phyloP scores from a whole-genome alignment of 2,329 filamentous ascomycete genomes.

The Chrysoporthe puriensis region DNA sequence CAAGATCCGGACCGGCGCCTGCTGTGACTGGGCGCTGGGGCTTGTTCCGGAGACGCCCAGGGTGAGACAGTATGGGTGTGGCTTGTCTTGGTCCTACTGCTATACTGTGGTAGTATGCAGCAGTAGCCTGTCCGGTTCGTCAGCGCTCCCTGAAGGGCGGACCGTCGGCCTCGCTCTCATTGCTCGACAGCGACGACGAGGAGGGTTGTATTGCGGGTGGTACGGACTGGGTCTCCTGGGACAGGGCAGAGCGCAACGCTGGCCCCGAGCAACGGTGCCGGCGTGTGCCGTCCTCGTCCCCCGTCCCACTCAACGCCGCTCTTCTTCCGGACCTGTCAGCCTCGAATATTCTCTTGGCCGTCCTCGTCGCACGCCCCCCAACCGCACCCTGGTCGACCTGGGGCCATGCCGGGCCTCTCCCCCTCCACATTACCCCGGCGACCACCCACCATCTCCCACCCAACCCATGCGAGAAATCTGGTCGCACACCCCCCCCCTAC shows the following conservation, averaged over 20 bases:
- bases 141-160: neutral
- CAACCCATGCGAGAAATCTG: slow-evolving; percentile 13
- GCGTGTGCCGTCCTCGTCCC: neutral
- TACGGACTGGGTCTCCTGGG: too few relatives aligned
- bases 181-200: neutral
- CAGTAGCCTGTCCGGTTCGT: neutral
- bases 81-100: slow-evolving; percentile 5
- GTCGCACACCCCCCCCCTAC: slow-evolving; percentile 9
- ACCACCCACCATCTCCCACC: slow-evolving; percentile 13
- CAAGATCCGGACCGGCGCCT: neutral
- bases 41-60: neutral
- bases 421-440: slow-evolving; percentile 9
- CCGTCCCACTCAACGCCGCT: slow-evolving; percentile 8
- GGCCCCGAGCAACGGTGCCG: slow-evolving; percentile 15
- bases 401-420: neutral
- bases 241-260: neutral
- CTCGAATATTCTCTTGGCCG: slow-evolving; percentile 11
- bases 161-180: neutral
- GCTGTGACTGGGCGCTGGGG: neutral
- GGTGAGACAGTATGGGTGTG: neutral
- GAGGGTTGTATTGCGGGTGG: too few relatives aligned
- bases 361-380: slow-evolving; percentile 5
- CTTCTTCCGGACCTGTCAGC: slow-evolving; percentile 16
- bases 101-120: neutral
- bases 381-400: slow-evolving; percentile 13